Evolutionary conservation across 2,329 filamentous ascomycete genomes (phyloP).

Genomic region (Madurella fahalii): DNA sequence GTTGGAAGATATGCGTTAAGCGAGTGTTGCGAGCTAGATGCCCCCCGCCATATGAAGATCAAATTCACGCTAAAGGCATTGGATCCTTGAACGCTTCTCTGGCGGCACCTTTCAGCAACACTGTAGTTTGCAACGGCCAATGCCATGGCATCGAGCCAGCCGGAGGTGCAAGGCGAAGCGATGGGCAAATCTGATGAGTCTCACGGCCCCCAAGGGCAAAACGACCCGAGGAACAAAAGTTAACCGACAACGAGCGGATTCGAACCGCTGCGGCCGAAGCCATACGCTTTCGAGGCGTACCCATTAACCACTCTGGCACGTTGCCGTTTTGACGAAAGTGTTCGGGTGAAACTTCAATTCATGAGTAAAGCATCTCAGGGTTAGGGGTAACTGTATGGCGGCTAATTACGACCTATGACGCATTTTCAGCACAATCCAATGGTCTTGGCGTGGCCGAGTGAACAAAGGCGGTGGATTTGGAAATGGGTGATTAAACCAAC

Average conservation of each 20-base stretch:
- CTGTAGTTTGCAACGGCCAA: too few relatives aligned
- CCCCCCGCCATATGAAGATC: too few relatives aligned
- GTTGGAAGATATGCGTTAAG: too few relatives aligned
- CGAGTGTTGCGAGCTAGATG: too few relatives aligned
- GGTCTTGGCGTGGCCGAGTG: too few relatives aligned
- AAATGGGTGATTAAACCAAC: too few relatives aligned
- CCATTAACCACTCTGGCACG: slow-evolving; percentile 24
- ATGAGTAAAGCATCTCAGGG: background rate
- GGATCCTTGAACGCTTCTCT: too few relatives aligned
- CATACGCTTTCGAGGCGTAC: slow-evolving; percentile 24
- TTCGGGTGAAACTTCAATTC: background rate
- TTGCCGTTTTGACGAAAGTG: slow-evolving; percentile 15
- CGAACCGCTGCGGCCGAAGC: slow-evolving; percentile 22
- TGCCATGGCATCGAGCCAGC: too few relatives aligned
- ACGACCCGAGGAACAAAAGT: slow-evolving; percentile 5
- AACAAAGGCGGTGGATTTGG: too few relatives aligned
- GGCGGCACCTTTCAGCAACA: too few relatives aligned
- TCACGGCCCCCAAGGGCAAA: background rate
- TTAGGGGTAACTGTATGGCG: background rate
- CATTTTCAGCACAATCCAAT: background rate
- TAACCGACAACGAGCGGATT: slow-evolving; percentile 20
- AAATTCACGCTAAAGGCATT: too few relatives aligned
- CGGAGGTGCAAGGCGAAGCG: background rate
- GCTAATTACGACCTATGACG: slow-evolving; percentile 9
- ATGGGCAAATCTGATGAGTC: background rate